phyloP scores from a whole-genome alignment of 306 rosid genomes.

The Lablab purpureus region DNA sequence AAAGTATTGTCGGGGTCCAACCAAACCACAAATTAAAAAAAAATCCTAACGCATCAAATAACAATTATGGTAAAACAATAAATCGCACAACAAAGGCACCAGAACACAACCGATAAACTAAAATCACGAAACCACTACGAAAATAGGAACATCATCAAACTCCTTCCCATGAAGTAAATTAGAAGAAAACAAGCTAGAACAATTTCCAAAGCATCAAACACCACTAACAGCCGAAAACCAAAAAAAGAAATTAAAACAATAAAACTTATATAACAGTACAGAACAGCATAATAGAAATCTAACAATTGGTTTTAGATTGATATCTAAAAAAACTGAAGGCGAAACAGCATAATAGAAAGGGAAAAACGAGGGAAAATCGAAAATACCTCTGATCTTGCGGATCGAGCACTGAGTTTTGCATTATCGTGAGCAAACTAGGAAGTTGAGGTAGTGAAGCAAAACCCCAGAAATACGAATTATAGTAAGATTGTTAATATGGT shows the following conservation, averaged over 20 bases:
- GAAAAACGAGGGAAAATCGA: conserved; percentile 20
- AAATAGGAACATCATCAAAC: background rate
- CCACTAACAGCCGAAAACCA: background rate
- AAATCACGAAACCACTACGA: conserved; percentile 21
- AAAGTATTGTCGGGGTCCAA: conserved; percentile 22
- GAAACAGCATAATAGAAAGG: background rate
- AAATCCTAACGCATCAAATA: background rate
- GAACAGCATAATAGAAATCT: background rate
- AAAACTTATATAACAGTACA: too few relatives aligned
- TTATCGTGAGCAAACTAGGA: conserved; percentile 31
- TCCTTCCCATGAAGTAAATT: conserved; percentile 15
- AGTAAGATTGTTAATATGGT: background rate
- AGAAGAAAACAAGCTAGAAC: conserved; percentile 13
- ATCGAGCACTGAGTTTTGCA: conserved; percentile 66
- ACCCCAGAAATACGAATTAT: background rate
- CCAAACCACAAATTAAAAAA: conserved; percentile 9
- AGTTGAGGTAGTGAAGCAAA: conserved; percentile 42
- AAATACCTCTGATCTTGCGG: conserved; percentile 75
- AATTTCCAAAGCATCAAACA: background rate
- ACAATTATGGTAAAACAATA: conserved; percentile 25
- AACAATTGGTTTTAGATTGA: too few relatives aligned
- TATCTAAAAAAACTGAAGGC: too few relatives aligned
- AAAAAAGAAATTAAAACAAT: background rate
- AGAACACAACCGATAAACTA: conserved; percentile 5
- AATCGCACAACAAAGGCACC: conserved; percentile 30